Conservation (phyloP, 1,284 basidiomycete genomes). For the Moniliella sp. region DNA sequence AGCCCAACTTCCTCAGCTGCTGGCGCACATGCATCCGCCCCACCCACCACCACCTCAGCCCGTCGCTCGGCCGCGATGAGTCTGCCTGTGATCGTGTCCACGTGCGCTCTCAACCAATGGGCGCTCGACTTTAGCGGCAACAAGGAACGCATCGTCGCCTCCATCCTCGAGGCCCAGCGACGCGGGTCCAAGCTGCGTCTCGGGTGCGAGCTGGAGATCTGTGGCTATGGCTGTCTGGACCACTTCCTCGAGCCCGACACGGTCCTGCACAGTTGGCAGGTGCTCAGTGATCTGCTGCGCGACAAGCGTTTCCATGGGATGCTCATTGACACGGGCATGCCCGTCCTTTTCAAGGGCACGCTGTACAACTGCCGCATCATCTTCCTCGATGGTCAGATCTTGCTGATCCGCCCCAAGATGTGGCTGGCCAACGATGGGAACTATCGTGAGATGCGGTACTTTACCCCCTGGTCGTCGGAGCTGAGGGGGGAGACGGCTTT, state of each 20-base stretch:
- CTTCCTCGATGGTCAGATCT: constrained; percentile 59
- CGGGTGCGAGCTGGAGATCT: constrained; percentile 91
- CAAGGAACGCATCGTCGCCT: constrained; percentile 65
- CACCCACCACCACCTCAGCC: too few relatives aligned
- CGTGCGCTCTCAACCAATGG: constrained; percentile 83
- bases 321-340: constrained; percentile 29
- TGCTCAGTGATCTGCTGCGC: constrained; percentile 18
- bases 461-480: constrained; percentile 62
- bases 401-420: constrained; percentile 92
- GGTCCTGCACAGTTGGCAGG: constrained; percentile 26
- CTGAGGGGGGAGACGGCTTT: constrained; percentile 66
- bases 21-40: too few relatives aligned
- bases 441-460: constrained; percentile 84
- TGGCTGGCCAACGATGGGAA: constrained; percentile 98
- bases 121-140: constrained; percentile 69
- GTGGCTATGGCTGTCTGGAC: constrained; percentile 13
- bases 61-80: background rate
- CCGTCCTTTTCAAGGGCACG: constrained; percentile 73
- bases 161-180: constrained; percentile 66
- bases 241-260: constrained; percentile 26
- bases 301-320: constrained; percentile 19
- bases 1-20: too few relatives aligned
- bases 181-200: constrained; percentile 75
- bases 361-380: constrained; percentile 91
- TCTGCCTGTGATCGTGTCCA: constrained; percentile 4